Percentiles rank a stretch among this genome's conserved stretches.
phyloP scores from a whole-genome alignment of 176 grass and related monocot species.

The Elaeis guineensis region DNA sequence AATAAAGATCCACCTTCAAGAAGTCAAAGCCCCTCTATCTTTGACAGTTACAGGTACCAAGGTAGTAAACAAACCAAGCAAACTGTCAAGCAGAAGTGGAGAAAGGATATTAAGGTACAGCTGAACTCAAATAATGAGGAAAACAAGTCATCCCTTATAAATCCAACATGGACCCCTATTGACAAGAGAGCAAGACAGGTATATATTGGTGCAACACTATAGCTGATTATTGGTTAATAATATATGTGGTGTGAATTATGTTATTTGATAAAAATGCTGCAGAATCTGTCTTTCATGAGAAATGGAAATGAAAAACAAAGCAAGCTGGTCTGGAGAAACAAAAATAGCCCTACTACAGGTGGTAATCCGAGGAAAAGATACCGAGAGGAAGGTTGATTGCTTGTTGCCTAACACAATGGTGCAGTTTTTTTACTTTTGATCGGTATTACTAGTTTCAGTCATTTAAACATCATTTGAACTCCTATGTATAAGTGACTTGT shows the following conservation, averaged over 20 bases:
- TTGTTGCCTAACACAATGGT: slow-evolving; percentile 18
- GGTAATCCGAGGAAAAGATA: slow-evolving; percentile 55
- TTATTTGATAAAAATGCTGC: slow-evolving; percentile 24
- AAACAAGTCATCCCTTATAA: slow-evolving; percentile 33
- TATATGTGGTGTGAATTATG: too few relatives aligned
- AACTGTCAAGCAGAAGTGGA: slow-evolving; percentile 24
- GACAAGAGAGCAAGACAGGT: slow-evolving; percentile 95
- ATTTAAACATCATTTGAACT: too few relatives aligned
- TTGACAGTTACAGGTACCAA: slow-evolving; percentile 58
- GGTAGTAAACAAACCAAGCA: slow-evolving; percentile 25
- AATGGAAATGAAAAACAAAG: slow-evolving; percentile 87
- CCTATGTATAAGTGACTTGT: too few relatives aligned
- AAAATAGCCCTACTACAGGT: slow-evolving; percentile 48
- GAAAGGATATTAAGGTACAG: slow-evolving; percentile 40
- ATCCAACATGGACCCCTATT: slow-evolving; percentile 66
- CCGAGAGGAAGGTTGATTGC: slow-evolving; percentile 36
- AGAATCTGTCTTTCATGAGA: slow-evolving; percentile 79
- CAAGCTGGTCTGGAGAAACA: slow-evolving; percentile 75
- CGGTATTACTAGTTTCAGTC: too few relatives aligned
- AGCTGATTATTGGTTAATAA: too few relatives aligned
- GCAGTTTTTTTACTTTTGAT: too few relatives aligned
- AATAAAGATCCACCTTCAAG: slow-evolving; percentile 28
- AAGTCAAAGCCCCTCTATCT: slow-evolving; percentile 38
- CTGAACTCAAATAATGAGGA: slow-evolving; percentile 29
- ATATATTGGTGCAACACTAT: not conserved